phyloP scores from a whole-genome alignment of 2,329 filamentous ascomycete species.

The Penicillium sp. region DNA sequence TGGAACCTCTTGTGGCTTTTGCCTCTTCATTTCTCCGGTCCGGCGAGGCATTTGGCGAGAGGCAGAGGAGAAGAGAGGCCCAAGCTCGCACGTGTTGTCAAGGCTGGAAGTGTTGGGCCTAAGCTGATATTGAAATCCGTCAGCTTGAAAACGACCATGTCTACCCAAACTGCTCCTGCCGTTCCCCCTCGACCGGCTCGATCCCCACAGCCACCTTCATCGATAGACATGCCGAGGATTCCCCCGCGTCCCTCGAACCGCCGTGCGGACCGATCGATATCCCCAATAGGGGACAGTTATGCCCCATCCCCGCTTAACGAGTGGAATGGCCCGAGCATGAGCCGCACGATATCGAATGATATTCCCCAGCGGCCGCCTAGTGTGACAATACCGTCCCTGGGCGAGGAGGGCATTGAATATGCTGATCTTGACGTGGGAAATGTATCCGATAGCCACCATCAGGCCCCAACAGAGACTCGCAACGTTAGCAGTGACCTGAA shows the following conservation, averaged over 20 bases:
- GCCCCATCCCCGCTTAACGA: conserved; percentile 87
- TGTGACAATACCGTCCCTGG: conserved; percentile 80
- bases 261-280: conserved; percentile 72
- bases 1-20: conserved; percentile 2
- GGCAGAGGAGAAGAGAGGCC: conserved; percentile 6
- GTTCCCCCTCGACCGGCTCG: conserved; percentile 68
- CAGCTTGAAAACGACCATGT: conserved; percentile 36
- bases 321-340: conserved; percentile 48
- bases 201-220: conserved; percentile 52
- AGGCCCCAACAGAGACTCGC: conserved; percentile 72
- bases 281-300: conserved; percentile 76
- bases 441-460: conserved; percentile 46
- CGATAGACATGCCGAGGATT: conserved; percentile 67
- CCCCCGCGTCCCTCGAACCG: conserved; percentile 75
- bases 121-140: conserved; percentile 19
- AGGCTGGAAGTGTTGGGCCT: conserved; percentile 16
- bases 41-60: not conserved
- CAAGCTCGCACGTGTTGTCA: conserved; percentile 12
- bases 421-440: conserved; percentile 60
- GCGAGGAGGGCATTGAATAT: conserved; percentile 90
- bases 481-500: conserved; percentile 80
- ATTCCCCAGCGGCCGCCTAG: conserved; percentile 67
- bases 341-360: conserved; percentile 40
- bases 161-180: conserved; percentile 54
- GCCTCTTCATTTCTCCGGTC: not conserved